A percentile compares a stretch with the other conserved stretches of the same genome.
These are phyloP conservation scores for Linderina pennispora DNA, from an alignment of 192 early-diverging fungal genomes.

Conservation along the genomic window DNA sequence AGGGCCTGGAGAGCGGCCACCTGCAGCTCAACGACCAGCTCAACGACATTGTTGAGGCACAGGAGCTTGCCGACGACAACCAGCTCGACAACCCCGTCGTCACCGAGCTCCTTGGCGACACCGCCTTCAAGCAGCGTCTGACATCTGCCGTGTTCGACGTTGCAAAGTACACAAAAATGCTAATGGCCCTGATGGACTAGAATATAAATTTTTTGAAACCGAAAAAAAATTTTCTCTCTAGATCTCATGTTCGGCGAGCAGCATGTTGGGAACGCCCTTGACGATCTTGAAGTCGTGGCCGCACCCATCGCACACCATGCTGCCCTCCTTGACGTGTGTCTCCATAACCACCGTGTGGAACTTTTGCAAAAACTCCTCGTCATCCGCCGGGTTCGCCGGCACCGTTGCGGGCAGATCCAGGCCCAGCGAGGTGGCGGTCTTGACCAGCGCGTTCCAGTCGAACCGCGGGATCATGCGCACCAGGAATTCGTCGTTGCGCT, in stretches of 20 bases:
- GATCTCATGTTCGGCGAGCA: slow-evolving; percentile 75
- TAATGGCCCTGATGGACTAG: slow-evolving; percentile 68
- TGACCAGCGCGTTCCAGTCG: slow-evolving; percentile 66
- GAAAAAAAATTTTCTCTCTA: no score
- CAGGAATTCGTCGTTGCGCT: slow-evolving; percentile 81
- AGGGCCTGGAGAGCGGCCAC: slow-evolving; percentile 39
- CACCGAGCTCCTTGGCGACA: slow-evolving; percentile 50
- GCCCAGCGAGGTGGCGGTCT: slow-evolving; percentile 57
- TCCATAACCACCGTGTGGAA: slow-evolving; percentile 79
- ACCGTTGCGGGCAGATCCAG: slow-evolving; percentile 19
- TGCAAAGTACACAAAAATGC: slow-evolving; percentile 80
- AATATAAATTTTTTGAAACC: background rate
- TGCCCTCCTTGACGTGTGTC: slow-evolving; percentile 81
- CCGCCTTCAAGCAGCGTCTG: slow-evolving; percentile 73
- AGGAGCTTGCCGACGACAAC: slow-evolving; percentile 36
- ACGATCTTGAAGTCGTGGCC: slow-evolving; percentile 85
- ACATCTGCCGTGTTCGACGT: slow-evolving; percentile 84
- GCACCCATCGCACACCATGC: slow-evolving; percentile 91
- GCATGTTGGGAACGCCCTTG: slow-evolving; percentile 92
- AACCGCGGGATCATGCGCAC: slow-evolving; percentile 73
- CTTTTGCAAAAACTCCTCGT: slow-evolving; percentile 52
- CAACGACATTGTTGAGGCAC: slow-evolving; percentile 47
- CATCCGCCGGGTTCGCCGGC: slow-evolving; percentile 18
- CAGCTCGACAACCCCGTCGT: slow-evolving; percentile 47
- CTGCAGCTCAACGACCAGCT: slow-evolving; percentile 44